phyloP scores from a whole-genome alignment of 2,329 filamentous ascomycete genomes.

The Diaporthe batatas region DNA sequence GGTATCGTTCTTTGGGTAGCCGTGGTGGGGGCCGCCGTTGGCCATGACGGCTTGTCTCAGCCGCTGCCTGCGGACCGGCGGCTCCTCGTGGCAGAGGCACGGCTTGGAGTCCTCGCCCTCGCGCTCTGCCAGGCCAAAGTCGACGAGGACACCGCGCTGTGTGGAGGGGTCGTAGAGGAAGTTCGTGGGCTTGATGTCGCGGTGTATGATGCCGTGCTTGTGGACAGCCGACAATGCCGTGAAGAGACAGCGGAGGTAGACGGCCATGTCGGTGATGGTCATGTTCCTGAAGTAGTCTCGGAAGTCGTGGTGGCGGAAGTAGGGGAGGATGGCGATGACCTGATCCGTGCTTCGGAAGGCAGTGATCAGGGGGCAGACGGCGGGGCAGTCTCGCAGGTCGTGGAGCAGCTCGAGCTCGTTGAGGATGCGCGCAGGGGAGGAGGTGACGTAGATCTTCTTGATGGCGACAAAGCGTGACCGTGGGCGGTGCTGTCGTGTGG shows the following conservation, averaged over 20 bases:
- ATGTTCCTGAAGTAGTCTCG: constrained; percentile 94
- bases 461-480: constrained; percentile 87
- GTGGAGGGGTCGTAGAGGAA: constrained; percentile 90
- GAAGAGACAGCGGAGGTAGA: constrained; percentile 92
- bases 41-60: constrained; percentile 71
- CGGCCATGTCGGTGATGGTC: constrained; percentile 85
- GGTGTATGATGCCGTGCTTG: constrained; percentile 85
- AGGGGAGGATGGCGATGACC: constrained; percentile 93
- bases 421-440: constrained; percentile 90
- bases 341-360: constrained; percentile 96
- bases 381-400: constrained; percentile 84
- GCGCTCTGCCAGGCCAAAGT: constrained; percentile 95
- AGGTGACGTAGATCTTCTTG: constrained; percentile 99
- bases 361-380: constrained; percentile 95
- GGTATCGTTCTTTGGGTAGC: constrained; percentile 91
- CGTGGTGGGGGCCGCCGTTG: constrained; percentile 65
- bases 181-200: constrained; percentile 98
- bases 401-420: constrained; percentile 96
- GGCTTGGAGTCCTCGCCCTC: constrained; percentile 82
- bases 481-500: constrained; percentile 49
- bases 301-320: constrained; percentile 96
- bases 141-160: constrained; percentile 91
- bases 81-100: constrained; percentile 82
- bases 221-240: constrained; percentile 88
- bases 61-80: constrained; percentile 71